These are phyloP conservation scores for Starmerella stellata DNA, from an alignment of 805 yeast genomes.

Conservation along the genomic window DNA sequence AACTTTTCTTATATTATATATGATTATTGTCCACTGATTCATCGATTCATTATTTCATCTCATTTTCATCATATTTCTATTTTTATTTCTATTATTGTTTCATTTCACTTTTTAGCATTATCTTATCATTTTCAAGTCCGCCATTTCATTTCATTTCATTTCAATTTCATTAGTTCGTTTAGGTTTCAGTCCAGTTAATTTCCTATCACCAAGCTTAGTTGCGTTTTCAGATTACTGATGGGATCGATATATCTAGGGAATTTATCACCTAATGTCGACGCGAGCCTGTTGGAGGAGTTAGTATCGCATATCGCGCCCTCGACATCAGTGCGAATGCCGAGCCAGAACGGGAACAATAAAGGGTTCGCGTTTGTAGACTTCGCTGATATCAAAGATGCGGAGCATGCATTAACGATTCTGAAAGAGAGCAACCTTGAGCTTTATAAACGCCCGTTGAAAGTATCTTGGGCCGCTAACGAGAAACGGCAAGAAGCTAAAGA, in stretches of 20 bases:
- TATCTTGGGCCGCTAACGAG: constrained; percentile 33
- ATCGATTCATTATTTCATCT: too few relatives aligned
- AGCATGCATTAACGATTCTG: constrained; percentile 45
- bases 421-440: constrained; percentile 36
- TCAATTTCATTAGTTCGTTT: too few relatives aligned
- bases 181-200: too few relatives aligned
- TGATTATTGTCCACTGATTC: too few relatives aligned
- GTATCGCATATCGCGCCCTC: constrained; percentile 75
- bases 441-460: constrained; percentile 41
- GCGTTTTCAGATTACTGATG: too few relatives aligned
- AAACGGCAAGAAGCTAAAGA: constrained; percentile 9
- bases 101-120: too few relatives aligned
- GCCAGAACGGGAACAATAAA: constrained; percentile 37
- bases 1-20: too few relatives aligned
- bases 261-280: constrained; percentile 57
- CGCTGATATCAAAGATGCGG: constrained; percentile 39
- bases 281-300: constrained; percentile 56
- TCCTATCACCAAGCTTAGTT: too few relatives aligned
- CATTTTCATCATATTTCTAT: too few relatives aligned
- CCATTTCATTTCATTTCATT: too few relatives aligned
- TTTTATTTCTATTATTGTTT: too few relatives aligned
- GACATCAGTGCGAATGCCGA: constrained; percentile 35
- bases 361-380: constrained; percentile 84
- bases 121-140: too few relatives aligned
- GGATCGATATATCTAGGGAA: constrained; percentile 55